Base-by-base conservation (phyloP, 345 rosid genomes). In the Cardamine resedifolia region DNA sequence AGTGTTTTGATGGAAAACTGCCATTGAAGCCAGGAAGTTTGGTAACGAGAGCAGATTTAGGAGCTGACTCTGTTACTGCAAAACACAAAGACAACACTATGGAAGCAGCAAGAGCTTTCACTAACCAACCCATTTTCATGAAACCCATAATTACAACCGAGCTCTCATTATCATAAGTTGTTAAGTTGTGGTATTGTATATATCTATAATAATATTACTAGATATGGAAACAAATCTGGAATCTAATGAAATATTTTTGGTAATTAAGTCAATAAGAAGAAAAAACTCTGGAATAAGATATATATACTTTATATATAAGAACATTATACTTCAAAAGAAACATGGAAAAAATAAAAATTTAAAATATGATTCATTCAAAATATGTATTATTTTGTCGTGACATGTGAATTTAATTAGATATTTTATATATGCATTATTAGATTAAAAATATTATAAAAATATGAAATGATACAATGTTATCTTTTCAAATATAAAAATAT, bases 1-100 rank as follows among this genome's bases (percentile, higher is more conserved):
- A 86, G 75, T 93, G 97, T 23, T 93, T 85, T 31, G 97, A 93
- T 72, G 94, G 91, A 44, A 93, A 73, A 56, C 68, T 57, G 72
- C 81, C 88, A 58, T 75, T 70, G 75, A 86, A 87, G 34, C 97
- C 96, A 61, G 96, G 92, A 75, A 93, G 73, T 16, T 79, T 79
- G 75, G 83, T 82, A 51, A 90, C 68, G 10, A 83, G 78, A 74
- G 94, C 86, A 28, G 61, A 64, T 47, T 86, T 50, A 5, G 91
- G 92, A 73, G 88, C 91, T 12, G 92, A 81, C 34, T 63, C 74
- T 74, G 69, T 63, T 24, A 69, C 16, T 52, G 30, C 14, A 66
- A 77, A 66, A 33, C 20, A 7, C 26, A 69, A 69, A 55, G 45
- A 76, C 36, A 69, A 24, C 7, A 76, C 34, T 76, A 62, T 64